Conservation (phyloP, 768 basidiomycete genomes). For the Crucibulum laeve region DNA sequence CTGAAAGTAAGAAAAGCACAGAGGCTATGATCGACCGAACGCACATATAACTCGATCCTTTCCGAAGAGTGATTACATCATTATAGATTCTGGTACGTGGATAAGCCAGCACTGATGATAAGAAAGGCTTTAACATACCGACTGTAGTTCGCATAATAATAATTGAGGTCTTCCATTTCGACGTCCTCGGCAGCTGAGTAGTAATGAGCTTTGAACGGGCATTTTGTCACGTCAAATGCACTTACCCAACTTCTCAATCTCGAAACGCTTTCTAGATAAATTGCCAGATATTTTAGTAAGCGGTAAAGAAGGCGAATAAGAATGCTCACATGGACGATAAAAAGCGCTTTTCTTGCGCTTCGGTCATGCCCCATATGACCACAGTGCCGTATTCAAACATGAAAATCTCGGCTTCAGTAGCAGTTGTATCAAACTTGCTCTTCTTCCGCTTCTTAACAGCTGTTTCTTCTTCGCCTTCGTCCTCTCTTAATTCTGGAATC, state of each 20-base stretch:
- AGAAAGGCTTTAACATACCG: constrained; percentile 44
- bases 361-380: constrained; percentile 98
- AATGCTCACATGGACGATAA: constrained; percentile 86
- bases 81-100: constrained; percentile 73
- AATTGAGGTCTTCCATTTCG: constrained; percentile 97
- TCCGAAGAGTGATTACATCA: constrained; percentile 92
- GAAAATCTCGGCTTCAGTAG: constrained; percentile 83
- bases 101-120: constrained; percentile 3
- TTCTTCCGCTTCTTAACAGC: constrained; percentile 43
- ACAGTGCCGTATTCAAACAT: constrained; percentile 93
- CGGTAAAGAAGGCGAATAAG: constrained; percentile 1
- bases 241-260: constrained; percentile 80
- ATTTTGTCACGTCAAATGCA: no score
- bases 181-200: constrained; percentile 75
- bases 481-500: constrained; percentile 60
- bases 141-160: constrained; percentile 95
- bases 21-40: constrained; percentile 17
- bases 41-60: constrained; percentile 94
- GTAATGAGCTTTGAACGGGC: background rate
- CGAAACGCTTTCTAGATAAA: constrained; percentile 78
- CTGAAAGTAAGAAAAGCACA: background rate
- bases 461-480: constrained; percentile 23
- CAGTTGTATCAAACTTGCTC: constrained; percentile 63
- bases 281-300: constrained; percentile 8
- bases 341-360: constrained; percentile 87